These are phyloP conservation scores for Cercospora sp. DNA, from an alignment of 2,329 filamentous ascomycete species.

Conservation along the genomic window DNA sequence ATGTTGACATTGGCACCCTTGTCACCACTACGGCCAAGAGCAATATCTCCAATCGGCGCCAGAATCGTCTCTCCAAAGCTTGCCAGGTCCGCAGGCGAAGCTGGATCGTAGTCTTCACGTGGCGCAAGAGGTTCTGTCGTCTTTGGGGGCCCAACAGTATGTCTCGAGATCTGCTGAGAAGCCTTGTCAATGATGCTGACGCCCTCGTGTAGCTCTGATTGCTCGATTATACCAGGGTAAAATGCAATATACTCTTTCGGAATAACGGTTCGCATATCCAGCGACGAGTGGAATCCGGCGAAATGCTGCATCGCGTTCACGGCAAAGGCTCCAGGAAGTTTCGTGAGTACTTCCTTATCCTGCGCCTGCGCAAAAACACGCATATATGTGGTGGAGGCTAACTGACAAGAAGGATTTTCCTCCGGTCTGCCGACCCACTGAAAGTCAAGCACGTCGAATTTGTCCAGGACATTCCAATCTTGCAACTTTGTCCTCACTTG, in stretches of 20 bases:
- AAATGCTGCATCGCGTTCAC: conserved; percentile 33
- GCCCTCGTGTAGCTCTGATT: conserved; percentile 28
- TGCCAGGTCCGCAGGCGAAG: conserved; percentile 31
- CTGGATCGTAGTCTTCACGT: conserved; percentile 37
- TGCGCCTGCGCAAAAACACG: conserved; percentile 42
- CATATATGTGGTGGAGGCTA: conserved; percentile 45
- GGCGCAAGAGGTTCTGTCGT: conserved; percentile 25
- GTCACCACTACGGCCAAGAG: conserved; percentile 35
- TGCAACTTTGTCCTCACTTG: conserved; percentile 44
- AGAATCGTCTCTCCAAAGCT: conserved; percentile 40
- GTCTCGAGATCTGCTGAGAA: conserved; percentile 16
- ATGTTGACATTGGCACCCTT: conserved; percentile 37
- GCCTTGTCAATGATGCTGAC: conserved; percentile 28
- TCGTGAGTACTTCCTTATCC: conserved; percentile 26
- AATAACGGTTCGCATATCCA: conserved; percentile 29
- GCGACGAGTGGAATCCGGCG: conserved; percentile 31
- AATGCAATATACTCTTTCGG: conserved; percentile 32
- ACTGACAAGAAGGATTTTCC: conserved; percentile 42
- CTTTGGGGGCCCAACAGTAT: conserved; percentile 30
- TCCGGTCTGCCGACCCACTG: conserved; percentile 35
- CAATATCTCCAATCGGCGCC: conserved; percentile 40
- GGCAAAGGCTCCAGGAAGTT: conserved; percentile 26
- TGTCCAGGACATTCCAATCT: conserved; percentile 29
- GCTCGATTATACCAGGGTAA: conserved; percentile 29
- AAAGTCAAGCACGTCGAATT: conserved; percentile 32